Percentiles rank a stretch among this genome's conserved stretches.
Evolutionary conservation across 495 filamentous ascomycete species (phyloP).

Genomic region (Letharia columbiana): DNA sequence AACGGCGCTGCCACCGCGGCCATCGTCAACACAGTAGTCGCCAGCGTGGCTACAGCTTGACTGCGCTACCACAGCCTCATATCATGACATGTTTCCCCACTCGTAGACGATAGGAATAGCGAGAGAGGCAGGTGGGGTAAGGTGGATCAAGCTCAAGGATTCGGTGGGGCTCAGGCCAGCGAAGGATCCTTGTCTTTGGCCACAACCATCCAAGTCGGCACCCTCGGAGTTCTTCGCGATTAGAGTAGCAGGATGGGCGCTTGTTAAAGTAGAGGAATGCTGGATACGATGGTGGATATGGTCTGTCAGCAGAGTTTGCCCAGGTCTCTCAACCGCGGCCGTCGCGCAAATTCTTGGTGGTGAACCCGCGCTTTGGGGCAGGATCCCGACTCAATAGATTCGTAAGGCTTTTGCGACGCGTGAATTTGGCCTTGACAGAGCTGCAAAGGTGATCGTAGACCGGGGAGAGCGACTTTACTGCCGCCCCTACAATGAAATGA

Average conservation of each 20-base stretch:
- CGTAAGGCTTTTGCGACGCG: conserved; percentile 18
- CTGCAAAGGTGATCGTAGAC: conserved; percentile 11
- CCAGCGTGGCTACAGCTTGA: conserved; percentile 33
- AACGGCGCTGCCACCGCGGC: conserved; percentile 41
- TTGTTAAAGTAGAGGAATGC: not conserved
- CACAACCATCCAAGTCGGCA: not conserved
- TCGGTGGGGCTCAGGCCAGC: not conserved
- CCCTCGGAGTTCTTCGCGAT: not conserved
- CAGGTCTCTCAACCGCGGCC: not conserved
- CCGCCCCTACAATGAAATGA: conserved; percentile 17
- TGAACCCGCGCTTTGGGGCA: conserved; percentile 5
- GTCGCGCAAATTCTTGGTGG: conserved; percentile 14
- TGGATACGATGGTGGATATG: not conserved
- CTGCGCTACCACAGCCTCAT: conserved; percentile 14
- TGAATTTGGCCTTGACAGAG: conserved; percentile 6
- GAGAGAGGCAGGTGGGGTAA: not conserved
- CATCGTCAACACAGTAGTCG: conserved; percentile 40
- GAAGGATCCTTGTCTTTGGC: not conserved
- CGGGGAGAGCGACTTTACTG: not conserved
- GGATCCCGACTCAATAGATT: conserved; percentile 10
- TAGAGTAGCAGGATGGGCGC: not conserved
- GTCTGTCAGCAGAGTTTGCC: not conserved
- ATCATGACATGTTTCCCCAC: conserved; percentile 1
- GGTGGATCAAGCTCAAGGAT: not conserved
- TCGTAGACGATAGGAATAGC: not conserved